Base-by-base conservation (phyloP, 148 eudicot species). In the Tetragonia tetragonoides region DNA sequence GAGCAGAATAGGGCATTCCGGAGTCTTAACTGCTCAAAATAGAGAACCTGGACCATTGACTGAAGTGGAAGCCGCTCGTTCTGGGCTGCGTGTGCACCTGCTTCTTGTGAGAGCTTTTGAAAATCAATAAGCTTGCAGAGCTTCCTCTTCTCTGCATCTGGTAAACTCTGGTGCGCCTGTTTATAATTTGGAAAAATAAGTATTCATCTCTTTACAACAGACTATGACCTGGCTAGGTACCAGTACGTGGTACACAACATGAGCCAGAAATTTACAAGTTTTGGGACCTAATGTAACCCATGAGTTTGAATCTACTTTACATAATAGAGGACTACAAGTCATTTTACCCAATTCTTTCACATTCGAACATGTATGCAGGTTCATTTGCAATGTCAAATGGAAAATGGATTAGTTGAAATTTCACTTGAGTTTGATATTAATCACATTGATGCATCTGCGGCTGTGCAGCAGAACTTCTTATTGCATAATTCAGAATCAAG, bases 11-110 rank as follows among this genome's bases (percentile, higher is more conserved):
- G 75, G n/a, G 97, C 84, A 69, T 89, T 93, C 9, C 93, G 82
- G 12, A 95, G 94, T 83, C 93, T 86, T 65, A 91, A 34, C 84
- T 93, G 97, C 82, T 93, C 97, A 4, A 83, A 88, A 54, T 95
- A 95, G 73, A 95, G 97, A 53, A 95, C 99, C 80, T 95, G 99
- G 59, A 95, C 97, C 28, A 93, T 90, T 40, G 99, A 90, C 75
- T 95, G 99, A 17, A 95, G 87, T 6, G 99, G 97, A 61, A 95
- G 94, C 72, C 99, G 93, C 79, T 95, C 99, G 60, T 95, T 95
- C 77, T 93, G 97, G 47, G 99, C 99, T 67, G 99, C 97, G 34
- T 93, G 97, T 16, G 96, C 89, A 10, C 97, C 99, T 6, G 96
- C 91, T 85, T 95, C 98, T 76, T 87, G 95, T 76, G 98, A 88